Evolutionary conservation across 805 yeast species (phyloP), one percentile per base, ranked within the genome.

Genomic region (Monosporozyma aerobia): DNA sequence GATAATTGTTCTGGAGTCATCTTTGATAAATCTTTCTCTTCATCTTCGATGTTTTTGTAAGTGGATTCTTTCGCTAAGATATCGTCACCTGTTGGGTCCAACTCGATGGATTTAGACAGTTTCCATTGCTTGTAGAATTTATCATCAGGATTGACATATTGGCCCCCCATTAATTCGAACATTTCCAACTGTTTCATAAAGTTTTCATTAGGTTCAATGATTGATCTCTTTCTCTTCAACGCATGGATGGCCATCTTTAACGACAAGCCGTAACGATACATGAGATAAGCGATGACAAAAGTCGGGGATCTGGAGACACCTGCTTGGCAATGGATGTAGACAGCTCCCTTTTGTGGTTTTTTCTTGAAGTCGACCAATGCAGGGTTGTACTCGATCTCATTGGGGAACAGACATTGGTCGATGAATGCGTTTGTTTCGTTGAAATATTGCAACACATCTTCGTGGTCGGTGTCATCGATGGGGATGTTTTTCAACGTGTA

Each of bases 221-320:
- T 73, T 3, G 77, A 65, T 54, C 85, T 76, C 59, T 79, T 83
- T 56, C 90, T 69, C 56, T 74, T 76, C n/a, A 92, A 83, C 0
- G 92, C 92, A 68, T 85, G 83, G 7, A 87, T 60, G 0, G 97
- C 86, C 57, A 81, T 82, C 14, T 77, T 72, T 16, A 79, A 69
- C 11, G 72, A 69, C 60, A 89, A 73, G 1, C 80, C 76, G 65
- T 85, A 75, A 49, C 90, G 72, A 63, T 82, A 78, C 97, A 94
- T 92, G 44, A 90, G 79, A 66, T 88, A 96, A 0, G 97, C 95
- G 48, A 87, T 81, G 39, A 84, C 82, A 14, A 90, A 83, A 0
- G 97, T 83, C 0, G 87, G 92, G 5, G 96, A 87, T 57, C 99
- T 75, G 1, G 97, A 89, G 30, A 88, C 87, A 0, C 99, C 99